These are phyloP conservation scores for Colletotrichum sublineola DNA, from an alignment of 2,329 filamentous ascomycete genomes.

Conservation along the genomic window DNA sequence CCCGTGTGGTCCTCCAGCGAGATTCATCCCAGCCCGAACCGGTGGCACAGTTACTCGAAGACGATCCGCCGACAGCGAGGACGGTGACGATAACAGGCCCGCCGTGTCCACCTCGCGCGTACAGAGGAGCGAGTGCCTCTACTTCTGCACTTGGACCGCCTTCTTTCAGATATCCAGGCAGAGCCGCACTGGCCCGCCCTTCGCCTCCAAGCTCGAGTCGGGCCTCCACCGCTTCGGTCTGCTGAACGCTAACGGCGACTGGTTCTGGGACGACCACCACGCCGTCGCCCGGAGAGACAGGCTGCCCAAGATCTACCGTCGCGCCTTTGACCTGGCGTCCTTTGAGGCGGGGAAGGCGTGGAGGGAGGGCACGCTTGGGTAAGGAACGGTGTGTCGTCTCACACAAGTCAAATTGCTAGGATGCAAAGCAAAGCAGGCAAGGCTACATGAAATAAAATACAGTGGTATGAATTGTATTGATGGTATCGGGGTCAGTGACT, in stretches of 20 bases:
- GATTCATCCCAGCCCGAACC: not conserved
- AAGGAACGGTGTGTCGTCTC: not conserved
- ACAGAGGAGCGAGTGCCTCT: too few relatives aligned
- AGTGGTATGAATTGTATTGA: not conserved
- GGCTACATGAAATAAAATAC: too few relatives aligned
- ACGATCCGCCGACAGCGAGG: too few relatives aligned
- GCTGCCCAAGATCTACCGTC: constrained; percentile 4
- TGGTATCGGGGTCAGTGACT: constrained; percentile 6
- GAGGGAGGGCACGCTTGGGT: constrained; percentile 5
- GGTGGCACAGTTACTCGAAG: not conserved
- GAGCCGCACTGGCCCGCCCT: constrained; percentile 1
- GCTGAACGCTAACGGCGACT: not conserved
- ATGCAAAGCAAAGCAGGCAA: not conserved
- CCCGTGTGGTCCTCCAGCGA: not conserved
- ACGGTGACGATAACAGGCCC: too few relatives aligned
- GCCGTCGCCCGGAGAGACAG: not conserved
- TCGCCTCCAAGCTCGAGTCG: constrained; percentile 2
- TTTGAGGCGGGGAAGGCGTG: constrained; percentile 5
- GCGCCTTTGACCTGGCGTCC: constrained; percentile 11
- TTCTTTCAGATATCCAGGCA: not conserved
- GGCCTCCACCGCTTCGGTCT: constrained; percentile 14
- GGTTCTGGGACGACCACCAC: too few relatives aligned
- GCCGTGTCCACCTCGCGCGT: too few relatives aligned
- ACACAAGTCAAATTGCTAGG: not conserved
- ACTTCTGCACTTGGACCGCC: too few relatives aligned